Conservation (phyloP, 225 moss, liverwort and hornwort species). For the Asterella californica region DNA sequence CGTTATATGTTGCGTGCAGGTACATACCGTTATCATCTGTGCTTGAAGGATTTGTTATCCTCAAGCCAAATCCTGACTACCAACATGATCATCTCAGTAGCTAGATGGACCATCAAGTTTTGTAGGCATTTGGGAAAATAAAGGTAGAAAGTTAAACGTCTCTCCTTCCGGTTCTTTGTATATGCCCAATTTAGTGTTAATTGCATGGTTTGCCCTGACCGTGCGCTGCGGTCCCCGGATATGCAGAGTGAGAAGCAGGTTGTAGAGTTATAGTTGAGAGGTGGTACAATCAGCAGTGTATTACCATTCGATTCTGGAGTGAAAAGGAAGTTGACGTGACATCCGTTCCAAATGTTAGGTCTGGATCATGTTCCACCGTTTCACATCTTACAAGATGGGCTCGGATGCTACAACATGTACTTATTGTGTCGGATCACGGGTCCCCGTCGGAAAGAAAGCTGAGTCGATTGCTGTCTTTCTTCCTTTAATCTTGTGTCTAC, state of each 20-base stretch:
- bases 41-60: conserved; percentile 92
- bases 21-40: conserved; percentile 92
- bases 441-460: not conserved
- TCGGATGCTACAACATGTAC: not conserved
- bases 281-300: not conserved
- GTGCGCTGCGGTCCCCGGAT: not conserved
- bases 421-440: not conserved
- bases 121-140: conserved; percentile 32
- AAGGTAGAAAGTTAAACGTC: conserved; percentile 16
- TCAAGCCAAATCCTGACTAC: conserved; percentile 96
- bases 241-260: conserved; percentile 8
- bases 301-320: not conserved
- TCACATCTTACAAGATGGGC: conserved; percentile 6
- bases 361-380: not conserved
- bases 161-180: conserved; percentile 4
- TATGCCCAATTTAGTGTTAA: conserved; percentile 4
- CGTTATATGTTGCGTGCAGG: conserved; percentile 40
- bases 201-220: conserved; percentile 8
- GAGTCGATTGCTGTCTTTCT: not conserved
- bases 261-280: not conserved
- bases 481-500: not conserved
- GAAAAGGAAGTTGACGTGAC: conserved; percentile 1
- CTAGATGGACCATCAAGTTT: conserved; percentile 39
- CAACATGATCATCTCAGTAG: conserved; percentile 95
- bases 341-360: not conserved